phyloP scores from a whole-genome alignment of 208 protist species.

The Trypanosoma melophagium region DNA sequence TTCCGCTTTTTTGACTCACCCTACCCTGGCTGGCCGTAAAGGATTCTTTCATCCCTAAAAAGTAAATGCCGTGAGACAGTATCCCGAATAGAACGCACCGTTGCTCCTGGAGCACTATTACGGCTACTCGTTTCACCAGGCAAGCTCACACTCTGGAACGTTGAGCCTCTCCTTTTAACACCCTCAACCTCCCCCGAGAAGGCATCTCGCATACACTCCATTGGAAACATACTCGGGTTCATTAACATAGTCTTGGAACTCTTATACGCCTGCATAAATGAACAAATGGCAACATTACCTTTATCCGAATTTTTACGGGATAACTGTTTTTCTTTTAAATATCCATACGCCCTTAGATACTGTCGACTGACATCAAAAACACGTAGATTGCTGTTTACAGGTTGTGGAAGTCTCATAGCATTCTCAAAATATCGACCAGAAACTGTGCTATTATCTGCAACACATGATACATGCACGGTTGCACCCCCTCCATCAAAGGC shows the following conservation, averaged over 20 bases:
- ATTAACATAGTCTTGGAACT: not conserved
- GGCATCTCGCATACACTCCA: not conserved
- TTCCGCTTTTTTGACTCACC: no score
- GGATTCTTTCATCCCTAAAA: no score
- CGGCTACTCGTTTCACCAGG: no score
- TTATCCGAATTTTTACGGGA: not conserved
- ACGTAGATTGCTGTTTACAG: not conserved
- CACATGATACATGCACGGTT: slow-evolving; percentile 1
- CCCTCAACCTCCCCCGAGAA: no score
- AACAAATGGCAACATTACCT: no score
- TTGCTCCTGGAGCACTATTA: no score
- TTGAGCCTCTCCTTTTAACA: no score
- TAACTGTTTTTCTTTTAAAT: not conserved
- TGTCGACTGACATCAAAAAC: not conserved
- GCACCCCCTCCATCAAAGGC: not conserved
- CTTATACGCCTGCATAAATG: no score
- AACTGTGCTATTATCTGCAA: not conserved
- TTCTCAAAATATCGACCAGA: not conserved
- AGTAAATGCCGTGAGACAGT: no score
- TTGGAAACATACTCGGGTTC: not conserved
- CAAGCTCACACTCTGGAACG: no score
- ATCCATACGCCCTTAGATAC: not conserved
- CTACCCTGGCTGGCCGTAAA: no score
- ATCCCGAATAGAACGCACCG: no score
- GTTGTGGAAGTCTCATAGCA: not conserved